phyloP scores from a whole-genome alignment of 1,284 basidiomycete genomes.

The Pascua guehoae region DNA sequence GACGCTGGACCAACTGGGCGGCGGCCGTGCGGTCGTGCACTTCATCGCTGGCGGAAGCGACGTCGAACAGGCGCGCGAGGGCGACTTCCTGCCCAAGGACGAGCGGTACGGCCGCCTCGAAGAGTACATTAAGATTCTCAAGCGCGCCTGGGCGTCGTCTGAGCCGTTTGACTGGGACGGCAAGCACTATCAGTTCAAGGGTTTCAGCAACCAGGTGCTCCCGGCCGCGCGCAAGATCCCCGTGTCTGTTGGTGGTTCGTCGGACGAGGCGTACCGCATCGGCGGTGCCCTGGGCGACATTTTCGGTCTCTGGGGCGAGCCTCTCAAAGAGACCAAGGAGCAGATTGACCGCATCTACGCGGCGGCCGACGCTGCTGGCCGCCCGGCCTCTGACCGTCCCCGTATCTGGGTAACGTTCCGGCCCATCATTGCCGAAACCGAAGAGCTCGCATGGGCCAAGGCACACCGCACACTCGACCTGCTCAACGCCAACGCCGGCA shows the following conservation, averaged over 20 bases:
- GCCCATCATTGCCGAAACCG: constrained; percentile 35
- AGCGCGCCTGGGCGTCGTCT: constrained; percentile 24
- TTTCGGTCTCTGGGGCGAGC: constrained; percentile 37
- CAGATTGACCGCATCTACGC: constrained; percentile 36
- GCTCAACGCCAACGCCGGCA: constrained; percentile 9
- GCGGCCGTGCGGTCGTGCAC: constrained; percentile 33
- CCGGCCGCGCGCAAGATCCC: constrained; percentile 23
- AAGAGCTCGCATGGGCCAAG: constrained; percentile 35
- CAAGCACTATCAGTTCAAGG: constrained; percentile 34
- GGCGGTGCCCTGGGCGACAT: constrained; percentile 34
- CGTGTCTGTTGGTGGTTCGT: constrained; percentile 32
- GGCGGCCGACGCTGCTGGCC: constrained; percentile 29
- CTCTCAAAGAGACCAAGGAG: constrained; percentile 37
- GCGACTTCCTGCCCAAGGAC: constrained; percentile 29
- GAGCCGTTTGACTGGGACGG: constrained; percentile 35
- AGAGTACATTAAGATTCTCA: constrained; percentile 36
- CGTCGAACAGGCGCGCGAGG: constrained; percentile 31
- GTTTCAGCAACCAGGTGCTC: constrained; percentile 27
- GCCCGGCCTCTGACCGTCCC: constrained; percentile 25
- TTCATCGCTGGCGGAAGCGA: constrained; percentile 35
- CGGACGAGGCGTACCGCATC: constrained; percentile 33
- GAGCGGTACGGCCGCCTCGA: constrained; percentile 33
- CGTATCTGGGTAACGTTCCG: constrained; percentile 37
- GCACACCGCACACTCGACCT: constrained; percentile 27
- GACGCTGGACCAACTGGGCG: constrained; percentile 26